These are phyloP conservation scores for Candida succiphila DNA, from an alignment of 805 yeast genomes.

Conservation along the genomic window DNA sequence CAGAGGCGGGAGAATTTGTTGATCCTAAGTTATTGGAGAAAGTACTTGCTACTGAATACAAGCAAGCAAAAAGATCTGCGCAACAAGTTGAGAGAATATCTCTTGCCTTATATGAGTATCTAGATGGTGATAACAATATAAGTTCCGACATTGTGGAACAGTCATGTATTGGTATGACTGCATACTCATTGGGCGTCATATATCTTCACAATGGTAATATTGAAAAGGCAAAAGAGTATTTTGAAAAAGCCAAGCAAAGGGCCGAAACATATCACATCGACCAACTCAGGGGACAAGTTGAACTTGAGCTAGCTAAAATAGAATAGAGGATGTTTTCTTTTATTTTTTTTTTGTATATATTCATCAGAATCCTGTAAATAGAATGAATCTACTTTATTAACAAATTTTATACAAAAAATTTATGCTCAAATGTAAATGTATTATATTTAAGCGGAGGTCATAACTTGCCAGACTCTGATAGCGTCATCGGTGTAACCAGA, in stretches of 20 bases:
- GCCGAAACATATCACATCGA: slow-evolving; percentile 59
- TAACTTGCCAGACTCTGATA: slow-evolving; percentile 99
- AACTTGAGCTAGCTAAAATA: slow-evolving; percentile 12
- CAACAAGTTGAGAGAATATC: slow-evolving; percentile 9
- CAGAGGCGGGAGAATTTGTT: slow-evolving; percentile 5
- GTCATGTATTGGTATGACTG: slow-evolving; percentile 51
- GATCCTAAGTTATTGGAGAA: background rate
- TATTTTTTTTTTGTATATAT: slow-evolving; percentile 4
- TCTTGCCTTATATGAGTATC: slow-evolving; percentile 4
- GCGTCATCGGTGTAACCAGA: slow-evolving; percentile 99
- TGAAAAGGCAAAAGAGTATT: slow-evolving; percentile 45
- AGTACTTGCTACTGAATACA: background rate
- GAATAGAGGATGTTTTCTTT: slow-evolving; percentile 2
- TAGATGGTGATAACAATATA: slow-evolving; percentile 1
- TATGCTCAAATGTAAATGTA: no score
- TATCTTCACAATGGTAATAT: slow-evolving; percentile 49
- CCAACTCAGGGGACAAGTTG: slow-evolving; percentile 55
- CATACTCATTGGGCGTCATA: slow-evolving; percentile 80
- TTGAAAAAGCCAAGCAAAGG: slow-evolving; percentile 61
- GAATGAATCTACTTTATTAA: background rate
- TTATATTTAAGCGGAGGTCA: slow-evolving; percentile 53
- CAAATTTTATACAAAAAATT: no score
- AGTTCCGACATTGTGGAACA: slow-evolving; percentile 2
- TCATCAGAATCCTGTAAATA: background rate
- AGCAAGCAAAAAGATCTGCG: background rate